Conservation (phyloP, 2,329 filamentous ascomycete genomes). For the Pseudogymnoascus sp. region DNA sequence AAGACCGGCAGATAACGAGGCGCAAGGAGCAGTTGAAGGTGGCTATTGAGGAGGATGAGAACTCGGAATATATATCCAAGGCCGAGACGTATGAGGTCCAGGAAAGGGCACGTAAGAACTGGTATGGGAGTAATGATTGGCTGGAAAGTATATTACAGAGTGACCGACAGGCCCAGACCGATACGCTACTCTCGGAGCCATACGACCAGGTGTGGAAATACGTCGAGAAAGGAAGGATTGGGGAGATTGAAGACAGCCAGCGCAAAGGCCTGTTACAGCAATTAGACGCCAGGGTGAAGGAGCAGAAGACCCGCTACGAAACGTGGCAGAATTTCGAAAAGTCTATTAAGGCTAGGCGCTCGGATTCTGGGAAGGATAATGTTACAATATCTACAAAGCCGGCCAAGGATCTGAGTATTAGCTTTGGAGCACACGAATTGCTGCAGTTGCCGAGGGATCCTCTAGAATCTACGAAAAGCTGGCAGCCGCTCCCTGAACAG, state of each 20-base stretch:
- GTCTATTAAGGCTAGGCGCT: constrained; percentile 24
- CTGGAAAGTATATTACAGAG: constrained; percentile 62
- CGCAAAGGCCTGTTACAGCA: constrained; percentile 54
- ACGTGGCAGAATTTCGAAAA: constrained; percentile 65
- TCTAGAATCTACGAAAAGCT: constrained; percentile 8
- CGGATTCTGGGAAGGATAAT: constrained; percentile 16
- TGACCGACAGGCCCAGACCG: constrained; percentile 46
- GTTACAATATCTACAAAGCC: constrained; percentile 3
- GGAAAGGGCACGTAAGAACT: constrained; percentile 59
- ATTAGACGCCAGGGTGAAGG: constrained; percentile 57
- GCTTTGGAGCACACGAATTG: constrained; percentile 43
- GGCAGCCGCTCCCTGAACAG: constrained; percentile 24
- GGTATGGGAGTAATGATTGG: constrained; percentile 71
- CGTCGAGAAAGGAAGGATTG: constrained; percentile 49
- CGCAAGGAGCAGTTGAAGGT: constrained; percentile 40
- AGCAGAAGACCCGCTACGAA: constrained; percentile 58
- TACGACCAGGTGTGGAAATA: constrained; percentile 66
- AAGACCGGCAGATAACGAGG: constrained; percentile 48
- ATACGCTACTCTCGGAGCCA: constrained; percentile 54
- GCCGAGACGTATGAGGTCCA: constrained; percentile 41
- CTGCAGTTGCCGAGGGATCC: constrained; percentile 26
- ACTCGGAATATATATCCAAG: constrained; percentile 26
- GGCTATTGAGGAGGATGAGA: constrained; percentile 23
- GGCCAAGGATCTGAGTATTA: constrained; percentile 38
- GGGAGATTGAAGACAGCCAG: constrained; percentile 43